These are phyloP conservation scores for Acephala macrosclerotiorum DNA, from an alignment of 2,329 filamentous ascomycete species.

Conservation along the genomic window DNA sequence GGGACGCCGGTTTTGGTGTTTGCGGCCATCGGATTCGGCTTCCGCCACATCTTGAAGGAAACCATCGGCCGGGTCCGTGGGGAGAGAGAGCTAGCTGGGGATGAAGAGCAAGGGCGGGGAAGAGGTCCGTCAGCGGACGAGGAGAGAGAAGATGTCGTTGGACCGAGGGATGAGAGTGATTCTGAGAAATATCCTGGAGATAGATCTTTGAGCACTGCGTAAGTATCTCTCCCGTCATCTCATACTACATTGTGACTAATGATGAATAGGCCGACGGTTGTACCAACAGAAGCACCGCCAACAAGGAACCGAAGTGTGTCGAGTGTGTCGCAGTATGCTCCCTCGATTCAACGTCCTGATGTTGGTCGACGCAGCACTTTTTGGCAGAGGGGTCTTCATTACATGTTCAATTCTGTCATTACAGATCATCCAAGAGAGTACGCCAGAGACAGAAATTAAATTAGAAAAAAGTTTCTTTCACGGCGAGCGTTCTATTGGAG, in stretches of 20 bases:
- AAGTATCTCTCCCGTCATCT: slow-evolving; percentile 2
- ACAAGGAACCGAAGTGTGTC: background rate
- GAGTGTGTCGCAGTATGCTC: background rate
- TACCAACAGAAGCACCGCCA: slow-evolving; percentile 9
- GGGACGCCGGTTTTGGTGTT: slow-evolving; percentile 67
- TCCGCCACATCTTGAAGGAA: slow-evolving; percentile 42
- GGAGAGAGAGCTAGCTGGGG: slow-evolving; percentile 9
- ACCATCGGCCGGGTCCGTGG: slow-evolving; percentile 16
- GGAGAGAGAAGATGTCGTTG: background rate
- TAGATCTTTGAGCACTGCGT: slow-evolving; percentile 25
- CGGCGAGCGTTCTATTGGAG: background rate
- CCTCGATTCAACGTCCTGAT: background rate
- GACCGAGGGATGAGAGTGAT: background rate
- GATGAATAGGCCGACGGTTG: slow-evolving; percentile 19
- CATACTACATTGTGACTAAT: no score
- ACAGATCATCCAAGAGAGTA: slow-evolving; percentile 1
- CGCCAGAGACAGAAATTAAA: background rate
- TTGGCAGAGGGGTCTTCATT: slow-evolving; percentile 27
- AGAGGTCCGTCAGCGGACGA: background rate
- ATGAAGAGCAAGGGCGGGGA: slow-evolving; percentile 14
- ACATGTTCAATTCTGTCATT: slow-evolving; percentile 23
- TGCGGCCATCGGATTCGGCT: slow-evolving; percentile 48
- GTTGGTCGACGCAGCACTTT: slow-evolving; percentile 3
- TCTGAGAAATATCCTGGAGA: background rate
- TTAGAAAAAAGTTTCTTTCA: background rate